A percentile compares a stretch with the other conserved stretches of the same genome.
Evolutionary conservation across 371 early-diverging fungal species (phyloP).

Genomic region (Blakeslea trispora): DNA sequence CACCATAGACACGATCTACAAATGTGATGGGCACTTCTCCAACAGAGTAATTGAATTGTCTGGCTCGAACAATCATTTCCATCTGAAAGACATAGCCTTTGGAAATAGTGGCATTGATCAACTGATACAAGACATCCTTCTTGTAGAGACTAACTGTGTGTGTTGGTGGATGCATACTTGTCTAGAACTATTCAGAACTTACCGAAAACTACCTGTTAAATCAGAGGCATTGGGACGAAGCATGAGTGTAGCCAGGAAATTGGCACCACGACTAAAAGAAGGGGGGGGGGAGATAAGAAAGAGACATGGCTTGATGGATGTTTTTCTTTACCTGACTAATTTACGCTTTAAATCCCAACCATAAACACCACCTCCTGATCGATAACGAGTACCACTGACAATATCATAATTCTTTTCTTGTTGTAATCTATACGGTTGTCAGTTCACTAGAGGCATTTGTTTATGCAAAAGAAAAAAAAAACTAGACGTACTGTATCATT

Average conservation of each 20-base stretch:
- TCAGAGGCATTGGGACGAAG: constrained; percentile 94
- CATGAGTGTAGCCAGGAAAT: constrained; percentile 92
- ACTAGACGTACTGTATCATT: constrained; percentile 70
- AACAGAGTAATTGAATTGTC: constrained; percentile 83
- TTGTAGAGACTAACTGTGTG: constrained; percentile 96
- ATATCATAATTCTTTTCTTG: constrained; percentile 87
- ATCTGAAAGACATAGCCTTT: constrained; percentile 99
- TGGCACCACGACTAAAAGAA: constrained; percentile 87
- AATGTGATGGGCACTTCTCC: constrained; percentile 97
- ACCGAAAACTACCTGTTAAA: constrained; percentile 96
- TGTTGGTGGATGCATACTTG: no score
- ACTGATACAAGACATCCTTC: constrained; percentile 81
- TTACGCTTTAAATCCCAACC: constrained; percentile 98
- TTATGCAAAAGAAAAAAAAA: no score
- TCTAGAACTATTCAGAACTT: no score
- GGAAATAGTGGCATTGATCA: constrained; percentile 87
- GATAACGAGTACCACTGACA: constrained; percentile 96
- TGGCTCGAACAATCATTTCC: constrained; percentile 99
- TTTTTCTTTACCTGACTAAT: constrained; percentile 72
- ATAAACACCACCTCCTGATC: constrained; percentile 92
- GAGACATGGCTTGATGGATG: neutral
- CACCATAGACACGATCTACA: constrained; percentile 97
- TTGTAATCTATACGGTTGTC: constrained; percentile 60
- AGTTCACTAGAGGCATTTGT: neutral
- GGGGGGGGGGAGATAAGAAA: neutral